phyloP scores from a whole-genome alignment of 805 yeast species.

The Suhomyces sp. region DNA sequence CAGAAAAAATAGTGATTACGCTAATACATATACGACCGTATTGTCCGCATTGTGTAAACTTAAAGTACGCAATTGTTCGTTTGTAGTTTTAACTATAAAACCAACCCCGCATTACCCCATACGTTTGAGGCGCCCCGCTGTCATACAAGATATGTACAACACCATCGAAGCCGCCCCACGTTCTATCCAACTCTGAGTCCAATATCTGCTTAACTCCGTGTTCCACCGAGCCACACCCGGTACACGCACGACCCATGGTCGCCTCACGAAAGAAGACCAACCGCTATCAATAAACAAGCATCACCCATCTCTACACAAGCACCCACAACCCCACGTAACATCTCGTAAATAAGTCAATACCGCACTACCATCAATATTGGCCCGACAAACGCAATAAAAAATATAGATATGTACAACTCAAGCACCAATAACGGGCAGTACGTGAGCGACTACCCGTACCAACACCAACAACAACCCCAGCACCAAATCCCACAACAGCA shows the following conservation, averaged over 20 bases:
- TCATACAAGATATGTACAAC: background rate
- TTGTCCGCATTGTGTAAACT: background rate
- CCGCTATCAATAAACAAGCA: background rate
- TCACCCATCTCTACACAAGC: background rate
- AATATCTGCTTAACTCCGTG: too few relatives aligned
- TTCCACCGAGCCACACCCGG: background rate
- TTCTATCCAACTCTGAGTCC: too few relatives aligned
- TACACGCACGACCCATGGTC: background rate
- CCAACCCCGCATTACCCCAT: background rate
- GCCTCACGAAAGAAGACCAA: background rate
- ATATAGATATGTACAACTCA: slow-evolving; percentile 3
- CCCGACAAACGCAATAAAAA: background rate
- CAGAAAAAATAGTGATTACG: background rate
- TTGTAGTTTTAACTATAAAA: background rate
- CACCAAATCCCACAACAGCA: slow-evolving; percentile 12
- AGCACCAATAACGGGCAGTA: slow-evolving; percentile 1
- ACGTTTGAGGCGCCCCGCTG: background rate
- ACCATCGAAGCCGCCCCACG: background rate
- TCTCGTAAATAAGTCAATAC: too few relatives aligned
- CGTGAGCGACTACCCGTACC: slow-evolving; percentile 12
- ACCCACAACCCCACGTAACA: background rate
- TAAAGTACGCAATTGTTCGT: background rate
- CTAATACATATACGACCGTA: background rate
- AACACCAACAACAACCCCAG: slow-evolving; percentile 8
- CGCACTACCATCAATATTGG: background rate